phyloP scores from a whole-genome alignment of 352 stramenopile species.

The Thalassiosira hispida region DNA sequence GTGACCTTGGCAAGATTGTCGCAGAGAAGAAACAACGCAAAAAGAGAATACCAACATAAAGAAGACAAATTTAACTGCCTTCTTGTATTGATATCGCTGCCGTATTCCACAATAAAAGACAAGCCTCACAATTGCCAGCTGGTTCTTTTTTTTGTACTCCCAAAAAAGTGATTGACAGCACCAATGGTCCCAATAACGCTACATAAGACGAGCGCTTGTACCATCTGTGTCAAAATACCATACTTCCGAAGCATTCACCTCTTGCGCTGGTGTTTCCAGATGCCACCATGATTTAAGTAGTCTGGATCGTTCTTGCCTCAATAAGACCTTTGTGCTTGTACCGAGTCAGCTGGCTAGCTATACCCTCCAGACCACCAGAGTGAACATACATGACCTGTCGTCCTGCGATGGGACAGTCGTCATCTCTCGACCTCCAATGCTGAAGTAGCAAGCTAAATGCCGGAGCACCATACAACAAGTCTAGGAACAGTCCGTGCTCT shows the following conservation, averaged over 20 bases:
- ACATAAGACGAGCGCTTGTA: too few species aligned
- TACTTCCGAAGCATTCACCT: too few species aligned
- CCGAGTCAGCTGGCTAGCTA: conserved; percentile 75
- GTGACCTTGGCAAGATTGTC: conserved; percentile 50
- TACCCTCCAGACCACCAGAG: conserved; percentile 79
- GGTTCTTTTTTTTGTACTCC: too few species aligned
- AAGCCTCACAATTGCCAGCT: too few species aligned
- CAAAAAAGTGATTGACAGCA: too few species aligned
- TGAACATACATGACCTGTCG: conserved; percentile 83
- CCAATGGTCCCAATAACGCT: too few species aligned
- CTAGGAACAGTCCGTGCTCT: conserved; percentile 62
- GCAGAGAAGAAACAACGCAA: conserved; percentile 47
- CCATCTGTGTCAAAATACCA: too few species aligned
- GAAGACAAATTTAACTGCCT: too few species aligned
- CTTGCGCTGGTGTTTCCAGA: too few species aligned
- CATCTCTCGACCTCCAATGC: conserved; percentile 59
- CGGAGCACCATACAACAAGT: conserved; percentile 80
- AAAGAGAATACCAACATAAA: conserved; percentile 16
- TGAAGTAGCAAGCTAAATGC: conserved; percentile 71
- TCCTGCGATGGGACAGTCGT: conserved; percentile 52
- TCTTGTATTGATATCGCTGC: too few species aligned
- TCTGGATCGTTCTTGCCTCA: conserved; percentile 59
- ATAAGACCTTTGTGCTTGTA: conserved; percentile 83
- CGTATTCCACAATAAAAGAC: too few species aligned
- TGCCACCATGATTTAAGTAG: neutral